These are phyloP conservation scores for Lathyrus sativus DNA, from an alignment of 306 rosid species.

Conservation along the genomic window DNA sequence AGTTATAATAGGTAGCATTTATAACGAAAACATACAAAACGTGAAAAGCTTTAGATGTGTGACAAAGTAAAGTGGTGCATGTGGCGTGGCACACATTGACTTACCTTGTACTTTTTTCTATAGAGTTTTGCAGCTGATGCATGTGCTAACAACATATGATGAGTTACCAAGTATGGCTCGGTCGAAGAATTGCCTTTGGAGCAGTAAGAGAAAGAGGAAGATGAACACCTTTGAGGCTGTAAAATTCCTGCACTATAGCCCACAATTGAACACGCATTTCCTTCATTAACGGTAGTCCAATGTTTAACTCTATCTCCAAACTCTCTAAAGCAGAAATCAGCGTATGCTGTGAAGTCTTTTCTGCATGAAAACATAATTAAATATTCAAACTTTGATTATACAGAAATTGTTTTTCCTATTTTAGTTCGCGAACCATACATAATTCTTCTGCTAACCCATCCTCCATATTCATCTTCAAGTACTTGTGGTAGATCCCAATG, in stretches of 20 bases:
- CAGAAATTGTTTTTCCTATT: neutral
- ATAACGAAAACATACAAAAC: no score
- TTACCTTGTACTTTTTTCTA: conserved; percentile 46
- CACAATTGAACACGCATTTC: neutral
- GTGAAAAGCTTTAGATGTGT: no score
- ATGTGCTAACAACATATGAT: conserved; percentile 50
- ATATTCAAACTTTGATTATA: neutral
- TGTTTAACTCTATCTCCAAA: conserved; percentile 57
- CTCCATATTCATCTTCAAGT: conserved; percentile 80
- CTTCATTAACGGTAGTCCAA: conserved; percentile 58
- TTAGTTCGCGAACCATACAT: conserved; percentile 47
- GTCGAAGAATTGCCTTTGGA: conserved; percentile 55
- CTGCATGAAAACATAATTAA: conserved; percentile 28
- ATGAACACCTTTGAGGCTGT: conserved; percentile 49
- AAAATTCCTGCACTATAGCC: conserved; percentile 37
- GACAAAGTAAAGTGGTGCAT: no score
- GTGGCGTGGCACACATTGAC: no score
- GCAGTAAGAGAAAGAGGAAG: conserved; percentile 22
- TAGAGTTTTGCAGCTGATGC: conserved; percentile 45
- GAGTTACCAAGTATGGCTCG: conserved; percentile 53
- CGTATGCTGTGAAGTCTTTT: conserved; percentile 49
- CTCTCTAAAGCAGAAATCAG: conserved; percentile 52
- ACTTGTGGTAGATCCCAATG: conserved; percentile 68
- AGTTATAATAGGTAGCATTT: neutral
- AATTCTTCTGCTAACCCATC: conserved; percentile 61